Conservation (phyloP, 495 filamentous ascomycete species). For the Corynascus novoguineensis region DNA sequence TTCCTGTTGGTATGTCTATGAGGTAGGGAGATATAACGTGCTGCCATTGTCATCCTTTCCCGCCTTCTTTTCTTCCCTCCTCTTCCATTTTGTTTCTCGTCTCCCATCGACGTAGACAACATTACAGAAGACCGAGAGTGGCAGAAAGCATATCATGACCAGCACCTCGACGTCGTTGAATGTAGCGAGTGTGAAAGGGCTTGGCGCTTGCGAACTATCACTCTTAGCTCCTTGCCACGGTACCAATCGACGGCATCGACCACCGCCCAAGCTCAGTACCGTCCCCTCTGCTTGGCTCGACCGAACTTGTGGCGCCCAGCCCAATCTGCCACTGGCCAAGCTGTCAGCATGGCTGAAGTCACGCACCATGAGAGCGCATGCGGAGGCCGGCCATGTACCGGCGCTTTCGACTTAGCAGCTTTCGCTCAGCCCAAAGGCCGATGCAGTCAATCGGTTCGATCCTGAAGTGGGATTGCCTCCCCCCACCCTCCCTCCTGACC, state of each 20-base stretch:
- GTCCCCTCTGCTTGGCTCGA: not conserved
- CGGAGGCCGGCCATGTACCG: not conserved
- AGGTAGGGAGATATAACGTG: too few species aligned
- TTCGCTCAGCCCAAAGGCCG: not conserved
- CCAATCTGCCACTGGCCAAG: not conserved
- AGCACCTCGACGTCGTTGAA: not conserved
- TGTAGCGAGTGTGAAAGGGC: not conserved
- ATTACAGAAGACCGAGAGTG: not conserved
- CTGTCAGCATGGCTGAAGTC: not conserved
- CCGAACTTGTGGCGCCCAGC: slow-evolving; percentile 7
- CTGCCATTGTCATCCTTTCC: too few species aligned
- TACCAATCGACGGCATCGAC: not conserved
- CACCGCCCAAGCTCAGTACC: too few species aligned
- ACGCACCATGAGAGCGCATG: not conserved
- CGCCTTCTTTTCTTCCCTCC: too few species aligned
- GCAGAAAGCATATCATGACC: not conserved
- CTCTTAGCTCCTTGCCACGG: not conserved
- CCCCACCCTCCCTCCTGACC: not conserved
- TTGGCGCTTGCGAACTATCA: not conserved
- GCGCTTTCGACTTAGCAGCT: too few species aligned
- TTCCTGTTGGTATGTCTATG: too few species aligned
- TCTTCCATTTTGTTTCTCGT: too few species aligned
- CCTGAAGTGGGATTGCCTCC: too few species aligned
- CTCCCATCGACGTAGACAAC: too few species aligned
- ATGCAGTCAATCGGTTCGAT: not conserved